Conservation (phyloP, 305 asterid genomes). For the Euphrasia arctica region DNA sequence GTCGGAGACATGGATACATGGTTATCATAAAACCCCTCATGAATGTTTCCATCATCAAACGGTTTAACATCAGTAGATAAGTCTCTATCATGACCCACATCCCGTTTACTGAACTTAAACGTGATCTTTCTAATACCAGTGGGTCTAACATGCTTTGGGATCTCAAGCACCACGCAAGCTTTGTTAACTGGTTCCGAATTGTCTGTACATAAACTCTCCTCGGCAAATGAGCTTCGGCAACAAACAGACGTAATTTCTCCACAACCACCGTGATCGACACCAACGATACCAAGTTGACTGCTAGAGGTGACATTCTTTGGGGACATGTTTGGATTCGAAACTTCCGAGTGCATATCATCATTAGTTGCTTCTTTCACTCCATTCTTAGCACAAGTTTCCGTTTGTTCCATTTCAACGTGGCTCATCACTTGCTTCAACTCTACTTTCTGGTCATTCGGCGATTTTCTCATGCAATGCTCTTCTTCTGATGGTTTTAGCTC, state of each 20-base stretch:
- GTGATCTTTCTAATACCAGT: constrained; percentile 92
- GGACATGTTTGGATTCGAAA: constrained; percentile 41
- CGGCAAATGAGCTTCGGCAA: constrained; percentile 26
- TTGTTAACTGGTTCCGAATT: constrained; percentile 20
- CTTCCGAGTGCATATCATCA: constrained; percentile 52
- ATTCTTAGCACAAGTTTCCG: constrained; percentile 24
- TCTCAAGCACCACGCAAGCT: constrained; percentile 82
- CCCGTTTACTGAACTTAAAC: constrained; percentile 84
- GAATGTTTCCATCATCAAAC: constrained; percentile 34
- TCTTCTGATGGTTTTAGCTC: no score
- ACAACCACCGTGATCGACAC: constrained; percentile 32
- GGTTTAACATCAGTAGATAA: constrained; percentile 39
- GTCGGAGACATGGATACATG: constrained; percentile 36
- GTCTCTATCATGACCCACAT: constrained; percentile 43
- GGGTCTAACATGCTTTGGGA: constrained; percentile 86
- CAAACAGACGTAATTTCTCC: constrained; percentile 54
- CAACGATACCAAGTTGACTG: constrained; percentile 36
- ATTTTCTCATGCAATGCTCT: no score
- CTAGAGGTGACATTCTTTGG: constrained; percentile 42
- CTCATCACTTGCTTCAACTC: constrained; percentile 16
- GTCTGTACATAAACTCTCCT: no score
- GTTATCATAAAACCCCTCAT: constrained; percentile 37
- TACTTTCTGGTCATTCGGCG: neutral
- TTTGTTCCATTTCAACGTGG: no score
- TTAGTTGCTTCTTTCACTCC: constrained; percentile 25